These are phyloP conservation scores for Colletotrichum aenigma DNA, from an alignment of 2,329 filamentous ascomycete species.

Conservation along the genomic window DNA sequence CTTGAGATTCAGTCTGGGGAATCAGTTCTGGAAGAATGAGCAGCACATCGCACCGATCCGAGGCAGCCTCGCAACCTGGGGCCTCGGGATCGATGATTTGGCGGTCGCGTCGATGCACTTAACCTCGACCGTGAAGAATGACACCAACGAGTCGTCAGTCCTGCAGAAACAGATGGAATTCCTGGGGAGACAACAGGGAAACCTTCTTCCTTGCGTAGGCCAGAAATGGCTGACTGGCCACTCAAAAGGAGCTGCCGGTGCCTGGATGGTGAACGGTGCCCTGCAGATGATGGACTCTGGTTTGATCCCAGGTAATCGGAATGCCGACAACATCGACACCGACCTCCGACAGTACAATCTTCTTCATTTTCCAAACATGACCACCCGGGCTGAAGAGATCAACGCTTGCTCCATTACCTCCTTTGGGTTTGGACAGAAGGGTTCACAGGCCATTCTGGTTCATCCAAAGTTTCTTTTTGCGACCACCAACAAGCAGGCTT, in stretches of 20 bases:
- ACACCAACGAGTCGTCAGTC: slow-evolving; percentile 41
- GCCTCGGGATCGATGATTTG: slow-evolving; percentile 40
- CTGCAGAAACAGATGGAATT: slow-evolving; percentile 37
- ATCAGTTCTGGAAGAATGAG: slow-evolving; percentile 31
- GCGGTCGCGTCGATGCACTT: slow-evolving; percentile 40
- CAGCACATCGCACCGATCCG: slow-evolving; percentile 35
- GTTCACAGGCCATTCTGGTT: slow-evolving; percentile 39
- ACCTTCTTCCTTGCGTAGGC: slow-evolving; percentile 32
- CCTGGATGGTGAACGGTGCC: slow-evolving; percentile 42
- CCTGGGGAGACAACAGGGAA: slow-evolving; percentile 37
- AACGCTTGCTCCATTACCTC: slow-evolving; percentile 43
- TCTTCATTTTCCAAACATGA: slow-evolving; percentile 34
- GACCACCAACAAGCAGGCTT: slow-evolving; percentile 23
- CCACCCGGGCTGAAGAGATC: slow-evolving; percentile 25
- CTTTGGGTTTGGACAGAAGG: slow-evolving; percentile 51
- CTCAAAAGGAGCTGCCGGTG: slow-evolving; percentile 38
- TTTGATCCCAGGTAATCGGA: slow-evolving; percentile 38
- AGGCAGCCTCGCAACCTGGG: slow-evolving; percentile 37
- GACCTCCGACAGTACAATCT: slow-evolving; percentile 31
- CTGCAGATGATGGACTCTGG: slow-evolving; percentile 37
- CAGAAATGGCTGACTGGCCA: slow-evolving; percentile 44
- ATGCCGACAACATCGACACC: slow-evolving; percentile 38
- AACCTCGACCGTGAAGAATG: slow-evolving; percentile 42
- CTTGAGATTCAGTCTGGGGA: slow-evolving; percentile 27
- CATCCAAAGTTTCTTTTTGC: slow-evolving; percentile 39